Conservation (phyloP, 257 asterid species). For the Nicotiana obtusifolia region DNA sequence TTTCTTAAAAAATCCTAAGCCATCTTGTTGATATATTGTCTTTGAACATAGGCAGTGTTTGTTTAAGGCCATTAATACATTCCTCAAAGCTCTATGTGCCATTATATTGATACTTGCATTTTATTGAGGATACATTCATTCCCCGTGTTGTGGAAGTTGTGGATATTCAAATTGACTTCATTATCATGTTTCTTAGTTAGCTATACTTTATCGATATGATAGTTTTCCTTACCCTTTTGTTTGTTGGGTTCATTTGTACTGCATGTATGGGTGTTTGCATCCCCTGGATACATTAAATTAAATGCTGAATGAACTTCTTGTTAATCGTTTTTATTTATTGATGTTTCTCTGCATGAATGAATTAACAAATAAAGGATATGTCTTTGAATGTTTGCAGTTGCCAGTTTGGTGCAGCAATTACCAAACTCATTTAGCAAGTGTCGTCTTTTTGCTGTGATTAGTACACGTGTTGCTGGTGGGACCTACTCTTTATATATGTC, state of each 20-base stretch:
- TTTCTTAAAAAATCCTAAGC: neutral
- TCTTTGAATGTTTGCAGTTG: constrained; percentile 1
- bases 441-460: constrained; percentile 4
- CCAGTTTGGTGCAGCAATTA: constrained; percentile 19
- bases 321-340: neutral
- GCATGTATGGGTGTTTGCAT: neutral
- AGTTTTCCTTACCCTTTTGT: neutral
- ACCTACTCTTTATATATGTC: neutral
- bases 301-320: neutral
- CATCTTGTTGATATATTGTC: neutral
- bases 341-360: constrained; percentile 8
- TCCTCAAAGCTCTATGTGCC: neutral
- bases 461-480: constrained; percentile 8
- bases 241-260: neutral
- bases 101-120: neutral
- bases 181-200: neutral
- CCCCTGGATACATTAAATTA: neutral
- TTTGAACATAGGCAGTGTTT: neutral
- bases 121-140: neutral
- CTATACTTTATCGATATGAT: neutral
- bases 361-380: neutral
- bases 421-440: neutral
- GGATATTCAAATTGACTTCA: neutral
- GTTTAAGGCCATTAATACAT: neutral
- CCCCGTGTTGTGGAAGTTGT: neutral